phyloP scores from a whole-genome alignment of 805 yeast species.

The Cyberlindnera euphorbiae region DNA sequence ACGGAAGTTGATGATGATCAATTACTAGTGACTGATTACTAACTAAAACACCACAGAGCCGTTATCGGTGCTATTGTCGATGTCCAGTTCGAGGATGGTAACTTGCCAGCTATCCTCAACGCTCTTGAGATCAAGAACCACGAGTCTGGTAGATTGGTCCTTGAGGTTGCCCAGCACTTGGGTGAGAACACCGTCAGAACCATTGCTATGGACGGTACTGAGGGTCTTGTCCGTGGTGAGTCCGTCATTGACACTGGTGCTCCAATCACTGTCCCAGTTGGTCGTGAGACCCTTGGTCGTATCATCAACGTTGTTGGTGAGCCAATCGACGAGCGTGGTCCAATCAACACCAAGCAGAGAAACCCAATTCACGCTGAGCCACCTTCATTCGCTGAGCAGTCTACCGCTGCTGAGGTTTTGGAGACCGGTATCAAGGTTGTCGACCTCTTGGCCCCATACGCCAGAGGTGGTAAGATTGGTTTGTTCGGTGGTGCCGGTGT shows the following conservation, averaged over 20 bases:
- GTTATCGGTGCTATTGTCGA: slow-evolving; percentile 99
- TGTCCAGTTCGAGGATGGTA: slow-evolving; percentile 97
- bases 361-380: slow-evolving; percentile 99
- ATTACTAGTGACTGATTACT: slow-evolving; percentile 10
- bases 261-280: slow-evolving; percentile 98
- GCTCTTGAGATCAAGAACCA: slow-evolving; percentile 86
- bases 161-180: slow-evolving; percentile 99
- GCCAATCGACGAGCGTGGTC: slow-evolving; percentile 99
- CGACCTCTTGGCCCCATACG: slow-evolving; percentile 98
- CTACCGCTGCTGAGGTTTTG: slow-evolving; percentile 95
- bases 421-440: slow-evolving; percentile 99
- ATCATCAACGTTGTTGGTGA: slow-evolving; percentile 98
- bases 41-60: slow-evolving; percentile 52
- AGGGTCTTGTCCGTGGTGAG: slow-evolving; percentile 98
- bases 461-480: slow-evolving; percentile 99
- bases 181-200: slow-evolving; percentile 99
- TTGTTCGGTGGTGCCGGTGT: slow-evolving; percentile 99
- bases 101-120: slow-evolving; percentile 94
- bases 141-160: slow-evolving; percentile 74
- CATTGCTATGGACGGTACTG: slow-evolving; percentile 99
- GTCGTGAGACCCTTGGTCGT: slow-evolving; percentile 98
- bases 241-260: slow-evolving; percentile 91
- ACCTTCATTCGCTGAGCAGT: slow-evolving; percentile 93
- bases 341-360: slow-evolving; percentile 85
- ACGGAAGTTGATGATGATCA: too few species aligned